Evolutionary conservation across 2,329 filamentous ascomycete species (phyloP), one percentile per base, ranked within the genome.

Genomic region (Xylariaceae sp.): DNA sequence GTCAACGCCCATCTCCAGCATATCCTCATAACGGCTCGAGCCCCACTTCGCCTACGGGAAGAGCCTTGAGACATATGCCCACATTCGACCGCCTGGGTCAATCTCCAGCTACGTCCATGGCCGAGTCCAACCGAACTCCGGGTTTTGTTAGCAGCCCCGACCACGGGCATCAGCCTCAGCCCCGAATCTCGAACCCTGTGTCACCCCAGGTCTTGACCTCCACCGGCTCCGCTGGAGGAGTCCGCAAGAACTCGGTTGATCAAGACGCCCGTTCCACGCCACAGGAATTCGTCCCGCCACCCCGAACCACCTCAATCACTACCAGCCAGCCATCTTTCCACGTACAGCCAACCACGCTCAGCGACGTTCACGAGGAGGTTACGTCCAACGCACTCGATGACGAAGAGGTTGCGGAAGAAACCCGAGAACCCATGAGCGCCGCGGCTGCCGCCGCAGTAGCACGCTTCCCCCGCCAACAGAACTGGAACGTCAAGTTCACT

Each of bases 391-490:
- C 33, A 24, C 6, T 24, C 26, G 41, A 36, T 21, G 11, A 24
- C 14, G 19, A 14, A 24, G 17, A 36, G 5, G 14, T 24, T 11
- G 3, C 19, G 6, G 21, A 47, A n/a, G 7, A 28, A 9, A n/a
- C n/a, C n/a, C n/a, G n/a, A n/a, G n/a, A n/a, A n/a, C 51, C 58
- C 11, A 51, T 59, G 51, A 59, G 47, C 28, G 43, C 36, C 33
- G 47, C 24, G 2, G 43, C 51, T 2, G 44, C 62, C n/a, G 59
- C 55, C 0, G 67, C 64, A 2, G 45, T 69, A 7, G 49, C 61
- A 23, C 63, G 47, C 24, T 69, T 69, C 41, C 68, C 63, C 21
- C 66, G 65, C 23, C 45, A 44, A 1, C 53, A 55, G 17, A 3
- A 26, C 12, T 52, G 53, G 33, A 37, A 40, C 2, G 21, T 14